phyloP scores from a whole-genome alignment of 2,329 filamentous ascomycete genomes.

The Botrytis sinoallii region DNA sequence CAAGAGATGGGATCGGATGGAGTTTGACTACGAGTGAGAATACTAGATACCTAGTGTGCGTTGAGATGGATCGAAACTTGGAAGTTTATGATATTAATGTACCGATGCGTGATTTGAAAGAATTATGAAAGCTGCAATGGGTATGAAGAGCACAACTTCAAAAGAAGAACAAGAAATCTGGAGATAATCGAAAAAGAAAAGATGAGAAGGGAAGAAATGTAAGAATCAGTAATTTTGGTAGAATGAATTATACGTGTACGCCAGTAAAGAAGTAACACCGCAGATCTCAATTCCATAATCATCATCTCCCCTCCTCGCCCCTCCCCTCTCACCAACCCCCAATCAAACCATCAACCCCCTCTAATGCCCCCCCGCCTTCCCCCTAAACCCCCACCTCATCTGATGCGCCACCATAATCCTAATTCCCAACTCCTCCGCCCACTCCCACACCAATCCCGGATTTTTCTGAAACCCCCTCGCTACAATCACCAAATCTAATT shows the following conservation, averaged over 20 bases:
- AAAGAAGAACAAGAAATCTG: too few species aligned
- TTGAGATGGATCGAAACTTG: too few species aligned
- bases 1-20: too few species aligned
- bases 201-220: too few species aligned
- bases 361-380: slow-evolving; percentile 33
- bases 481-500: slow-evolving; percentile 49
- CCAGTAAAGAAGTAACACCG: neutral
- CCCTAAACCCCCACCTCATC: slow-evolving; percentile 55
- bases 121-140: too few species aligned
- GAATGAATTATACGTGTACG: neutral
- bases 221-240: too few species aligned
- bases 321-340: neutral
- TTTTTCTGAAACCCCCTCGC: slow-evolving; percentile 58
- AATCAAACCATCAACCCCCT: neutral
- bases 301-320: neutral
- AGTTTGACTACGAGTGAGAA: too few species aligned
- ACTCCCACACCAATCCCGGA: slow-evolving; percentile 53
- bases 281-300: neutral
- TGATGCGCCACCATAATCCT: slow-evolving; percentile 50
- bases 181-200: too few species aligned
- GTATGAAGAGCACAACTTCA: too few species aligned
- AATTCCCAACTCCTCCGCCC: slow-evolving; percentile 52
- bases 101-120: too few species aligned
- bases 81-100: too few species aligned
- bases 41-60: too few species aligned